Conservation (phyloP, 352 stramenopile species). For the Plasmopara muralis region DNA sequence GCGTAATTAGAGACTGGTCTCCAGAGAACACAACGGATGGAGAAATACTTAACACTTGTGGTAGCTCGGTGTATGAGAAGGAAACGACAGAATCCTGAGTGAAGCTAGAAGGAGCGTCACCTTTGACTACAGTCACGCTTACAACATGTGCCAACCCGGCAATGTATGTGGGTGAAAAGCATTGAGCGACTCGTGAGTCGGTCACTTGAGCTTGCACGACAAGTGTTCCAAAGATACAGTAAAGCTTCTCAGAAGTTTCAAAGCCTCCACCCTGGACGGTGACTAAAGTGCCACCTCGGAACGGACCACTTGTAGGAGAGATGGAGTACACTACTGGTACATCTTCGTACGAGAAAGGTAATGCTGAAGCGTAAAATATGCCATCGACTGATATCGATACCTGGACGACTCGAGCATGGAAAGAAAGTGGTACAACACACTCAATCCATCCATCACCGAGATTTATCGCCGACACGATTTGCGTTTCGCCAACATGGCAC, state of each 20-base stretch:
- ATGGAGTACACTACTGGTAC: slow-evolving; percentile 34
- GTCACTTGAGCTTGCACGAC: slow-evolving; percentile 23
- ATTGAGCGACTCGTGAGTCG: slow-evolving; percentile 13
- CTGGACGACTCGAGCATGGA: slow-evolving; percentile 1
- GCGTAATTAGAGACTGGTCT: slow-evolving; percentile 18
- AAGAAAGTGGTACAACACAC: slow-evolving; percentile 25
- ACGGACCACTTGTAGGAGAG: slow-evolving; percentile 33
- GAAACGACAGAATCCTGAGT: slow-evolving; percentile 11
- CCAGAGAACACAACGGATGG: slow-evolving; percentile 14
- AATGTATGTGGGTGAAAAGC: slow-evolving; percentile 22
- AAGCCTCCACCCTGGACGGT: slow-evolving; percentile 32
- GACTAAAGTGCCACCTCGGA: slow-evolving; percentile 35
- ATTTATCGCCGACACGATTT: slow-evolving; percentile 19
- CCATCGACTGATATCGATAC: slow-evolving; percentile 29
- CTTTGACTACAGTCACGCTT: slow-evolving; percentile 22
- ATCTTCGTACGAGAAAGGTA: slow-evolving; percentile 38
- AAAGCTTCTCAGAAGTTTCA: slow-evolving; percentile 4
- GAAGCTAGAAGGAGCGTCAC: not conserved
- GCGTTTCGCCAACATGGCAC: slow-evolving; percentile 34
- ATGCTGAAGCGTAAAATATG: slow-evolving; percentile 19
- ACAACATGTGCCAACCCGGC: slow-evolving; percentile 14
- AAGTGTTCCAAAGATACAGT: slow-evolving; percentile 33
- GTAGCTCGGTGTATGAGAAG: slow-evolving; percentile 35
- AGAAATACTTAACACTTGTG: slow-evolving; percentile 15
- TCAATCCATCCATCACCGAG: slow-evolving; percentile 29